Base-by-base conservation (phyloP, 1,139 yeast species). In the Hemisphaericaspora subhashii region DNA sequence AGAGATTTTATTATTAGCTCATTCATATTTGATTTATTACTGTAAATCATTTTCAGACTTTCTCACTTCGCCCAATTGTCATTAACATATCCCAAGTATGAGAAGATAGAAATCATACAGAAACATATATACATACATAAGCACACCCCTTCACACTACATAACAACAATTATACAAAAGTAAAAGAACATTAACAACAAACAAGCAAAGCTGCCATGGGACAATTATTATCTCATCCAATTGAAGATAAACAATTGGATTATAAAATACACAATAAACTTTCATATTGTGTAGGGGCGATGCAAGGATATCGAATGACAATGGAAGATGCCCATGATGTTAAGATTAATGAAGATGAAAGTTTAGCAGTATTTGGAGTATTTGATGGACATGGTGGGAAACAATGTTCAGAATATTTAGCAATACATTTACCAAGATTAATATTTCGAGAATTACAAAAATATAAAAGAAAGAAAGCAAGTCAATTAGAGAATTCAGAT, bases 321-420 rank as follows among this genome's bases (percentile, higher is more conserved):
- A 86, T 84, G 81, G 94, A 85, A 53, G 94, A 85, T 59, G 86
- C 90, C 4, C 86, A 81, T 56, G 72, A 74, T 59, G 64, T 74
- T 38, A 57, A 55, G 47, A 54, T 74, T 31, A 65, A 64, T 44
- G 73, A 67, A 43, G 66, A 65, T 48, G 76, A 71, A 47, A 43
- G 58, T 31, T 54, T 83, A 29, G 81, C 83, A 29, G 71, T 84
- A 7, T 83, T 81, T 57, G 88, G 83, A 0, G 86, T 85, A 3
- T 85, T 82, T 59, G 94, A 85, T 57, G 94, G 94, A 3, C 94
- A 85, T 56, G 94, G 94, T 2, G 90, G 90, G 14, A 68, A 73
- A 12, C 70, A 72, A 23, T 73, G 86, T 28, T 81, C 90, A 1
- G 72, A 71, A 31, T 77, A 66, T 48, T 63, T 84, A 3, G 68